phyloP scores from a whole-genome alignment of 805 yeast genomes.

The Isabelozyma rhagii region DNA sequence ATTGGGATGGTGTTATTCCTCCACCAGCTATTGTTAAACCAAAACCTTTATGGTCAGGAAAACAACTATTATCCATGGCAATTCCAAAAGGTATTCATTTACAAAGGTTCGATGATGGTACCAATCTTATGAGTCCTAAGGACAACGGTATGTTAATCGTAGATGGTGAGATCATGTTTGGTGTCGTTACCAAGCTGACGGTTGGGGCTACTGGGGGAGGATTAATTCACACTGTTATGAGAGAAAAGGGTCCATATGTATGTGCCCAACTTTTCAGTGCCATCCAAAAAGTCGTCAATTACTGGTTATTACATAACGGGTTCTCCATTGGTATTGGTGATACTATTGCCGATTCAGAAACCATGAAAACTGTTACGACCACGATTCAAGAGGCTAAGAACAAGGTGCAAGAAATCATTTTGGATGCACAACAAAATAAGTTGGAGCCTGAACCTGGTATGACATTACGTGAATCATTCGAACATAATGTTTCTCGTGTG shows the following conservation, averaged over 20 bases:
- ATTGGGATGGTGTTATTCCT: slow-evolving; percentile 98
- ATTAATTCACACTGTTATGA: slow-evolving; percentile 91
- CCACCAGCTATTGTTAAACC: slow-evolving; percentile 94
- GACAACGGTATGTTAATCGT: slow-evolving; percentile 95
- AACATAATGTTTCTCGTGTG: slow-evolving; percentile 92
- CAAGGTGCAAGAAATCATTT: slow-evolving; percentile 90
- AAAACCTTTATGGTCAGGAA: slow-evolving; percentile 96
- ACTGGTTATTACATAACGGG: slow-evolving; percentile 94
- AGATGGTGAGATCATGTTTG: slow-evolving; percentile 95
- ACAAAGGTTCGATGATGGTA: slow-evolving; percentile 90
- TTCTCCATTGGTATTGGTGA: slow-evolving; percentile 99
- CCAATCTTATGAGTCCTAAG: slow-evolving; percentile 76
- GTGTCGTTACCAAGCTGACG: slow-evolving; percentile 96
- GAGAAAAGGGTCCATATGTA: slow-evolving; percentile 91
- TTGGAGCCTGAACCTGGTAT: slow-evolving; percentile 98
- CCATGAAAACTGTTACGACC: slow-evolving; percentile 90
- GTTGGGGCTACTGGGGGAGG: slow-evolving; percentile 99
- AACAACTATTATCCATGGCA: slow-evolving; percentile 86
- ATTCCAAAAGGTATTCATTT: slow-evolving; percentile 95
- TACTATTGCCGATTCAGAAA: slow-evolving; percentile 95
- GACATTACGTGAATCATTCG: slow-evolving; percentile 98
- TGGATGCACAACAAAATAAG: slow-evolving; percentile 85
- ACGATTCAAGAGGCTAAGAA: slow-evolving; percentile 91
- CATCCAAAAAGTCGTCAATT: slow-evolving; percentile 92
- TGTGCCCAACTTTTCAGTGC: slow-evolving; percentile 91